Evolutionary conservation across 2,329 filamentous ascomycete species (phyloP), one percentile per base, ranked within the genome.

Genomic region (Penicillium sp.): DNA sequence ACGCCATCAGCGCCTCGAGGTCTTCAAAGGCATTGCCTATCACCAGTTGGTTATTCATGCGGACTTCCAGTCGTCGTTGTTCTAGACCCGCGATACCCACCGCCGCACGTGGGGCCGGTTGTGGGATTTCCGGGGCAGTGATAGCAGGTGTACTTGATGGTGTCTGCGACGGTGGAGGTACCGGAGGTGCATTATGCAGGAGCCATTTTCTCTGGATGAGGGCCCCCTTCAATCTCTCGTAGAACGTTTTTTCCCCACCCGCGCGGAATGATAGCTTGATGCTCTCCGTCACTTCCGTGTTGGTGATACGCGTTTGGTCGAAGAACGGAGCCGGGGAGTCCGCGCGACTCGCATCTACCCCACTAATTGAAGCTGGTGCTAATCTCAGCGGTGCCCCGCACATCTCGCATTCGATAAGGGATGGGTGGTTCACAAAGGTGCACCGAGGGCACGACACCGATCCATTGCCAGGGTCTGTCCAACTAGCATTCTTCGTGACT

Each of bases 11-110:
- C 3, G 93, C 91, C 66, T 97, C 92, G 0, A 98, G 80, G 64
- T 98, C 93, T 66, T 96, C 92, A 63, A 98, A 98, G 0, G 93
- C 91, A 57, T 82, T 90, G 24, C 92, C 92, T 56, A 98, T 95
- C 43, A 96, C 85, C 8, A 89, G 73, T 69, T 96, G 90, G 61
- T 96, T 97, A 68, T 95, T 95, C 72, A 89, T 92, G 49, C 89
- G 86, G 64, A 90, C 82, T 60, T 91, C 88, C 5, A 92, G 72
- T 0, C 89, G 88, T 54, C 90, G 83, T 62, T 89, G 86, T 68
- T 98, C 93, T 1, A 98, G 78, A 0, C 91, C 92, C 8, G 92
- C 92, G 60, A 98, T 96, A 2, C 93, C 93, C 3, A 89, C 88
- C 0, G 86, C 82, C 56, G 87, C 65, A 23, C 66, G 63, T 25